phyloP scores from a whole-genome alignment of 2,329 filamentous ascomycete species.

The Diplodia seriata region DNA sequence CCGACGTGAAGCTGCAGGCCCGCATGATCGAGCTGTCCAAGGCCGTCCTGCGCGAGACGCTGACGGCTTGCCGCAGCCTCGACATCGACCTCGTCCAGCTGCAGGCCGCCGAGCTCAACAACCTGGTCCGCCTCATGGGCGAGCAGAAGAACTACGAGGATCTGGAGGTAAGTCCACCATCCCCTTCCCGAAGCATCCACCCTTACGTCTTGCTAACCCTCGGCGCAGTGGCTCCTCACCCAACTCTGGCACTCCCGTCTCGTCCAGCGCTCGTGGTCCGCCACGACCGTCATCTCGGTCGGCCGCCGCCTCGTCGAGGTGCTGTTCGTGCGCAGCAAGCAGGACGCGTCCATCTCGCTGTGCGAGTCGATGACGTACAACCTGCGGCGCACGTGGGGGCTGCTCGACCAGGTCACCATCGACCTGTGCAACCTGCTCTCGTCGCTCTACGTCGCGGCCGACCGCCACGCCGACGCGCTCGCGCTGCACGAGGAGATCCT shows the following conservation, averaged over 20 bases:
- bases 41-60: conserved; percentile 51
- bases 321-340: conserved; percentile 57
- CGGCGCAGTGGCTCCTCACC: conserved; percentile 42
- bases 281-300: conserved; percentile 56
- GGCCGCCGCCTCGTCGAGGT: conserved; percentile 62
- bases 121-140: conserved; percentile 52
- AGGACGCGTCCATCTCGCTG: conserved; percentile 50
- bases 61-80: conserved; percentile 49
- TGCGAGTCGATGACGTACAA: conserved; percentile 64
- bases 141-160: conserved; percentile 55
- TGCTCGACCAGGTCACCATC: conserved; percentile 55
- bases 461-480: conserved; percentile 46
- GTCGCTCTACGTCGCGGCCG: conserved; percentile 56
- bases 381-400: conserved; percentile 60
- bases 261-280: conserved; percentile 45
- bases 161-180: conserved; percentile 39
- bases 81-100: conserved; percentile 55
- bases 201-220: no score
- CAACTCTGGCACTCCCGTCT: conserved; percentile 48
- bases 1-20: conserved; percentile 46
- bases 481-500: conserved; percentile 45
- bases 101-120: conserved; percentile 51
- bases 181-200: no score
- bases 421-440: conserved; percentile 60
- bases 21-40: conserved; percentile 51